Percentiles rank a stretch among this genome's conserved stretches.
Evolutionary conservation across 2,329 filamentous ascomycete genomes (phyloP).

Genomic region (Phaeosphaeria sp.): DNA sequence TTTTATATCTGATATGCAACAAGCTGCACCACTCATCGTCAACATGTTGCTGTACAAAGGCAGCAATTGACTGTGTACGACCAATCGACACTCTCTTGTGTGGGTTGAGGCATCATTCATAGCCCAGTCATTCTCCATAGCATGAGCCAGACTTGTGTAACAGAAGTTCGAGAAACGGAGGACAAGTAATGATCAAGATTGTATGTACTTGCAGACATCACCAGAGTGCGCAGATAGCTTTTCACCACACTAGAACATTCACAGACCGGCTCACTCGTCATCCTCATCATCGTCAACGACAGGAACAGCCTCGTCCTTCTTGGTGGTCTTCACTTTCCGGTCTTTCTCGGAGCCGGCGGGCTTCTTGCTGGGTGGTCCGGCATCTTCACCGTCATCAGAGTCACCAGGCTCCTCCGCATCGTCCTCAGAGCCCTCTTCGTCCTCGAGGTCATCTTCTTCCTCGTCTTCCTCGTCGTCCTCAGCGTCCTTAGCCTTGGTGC

Average conservation of each 20-base stretch:
- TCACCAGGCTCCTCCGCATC: constrained; percentile 31
- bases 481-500: constrained; percentile 36
- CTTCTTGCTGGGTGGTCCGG: constrained; percentile 48
- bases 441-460: constrained; percentile 42
- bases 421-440: constrained; percentile 38
- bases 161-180: background rate
- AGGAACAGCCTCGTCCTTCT: constrained; percentile 36
- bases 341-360: constrained; percentile 42
- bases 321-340: constrained; percentile 40
- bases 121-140: background rate
- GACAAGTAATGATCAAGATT: background rate
- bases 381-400: constrained; percentile 41
- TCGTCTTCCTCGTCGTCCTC: constrained; percentile 42
- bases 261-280: constrained; percentile 20
- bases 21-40: too few species aligned
- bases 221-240: background rate
- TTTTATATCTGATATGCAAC: too few species aligned
- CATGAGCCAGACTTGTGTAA: background rate
- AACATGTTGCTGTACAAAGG: too few species aligned
- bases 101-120: background rate
- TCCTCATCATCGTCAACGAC: constrained; percentile 44
- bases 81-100: background rate
- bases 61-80: too few species aligned
- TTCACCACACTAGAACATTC: background rate
- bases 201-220: background rate